phyloP scores from a whole-genome alignment of 179 eudicot species.

The Beta macrorhiza region DNA sequence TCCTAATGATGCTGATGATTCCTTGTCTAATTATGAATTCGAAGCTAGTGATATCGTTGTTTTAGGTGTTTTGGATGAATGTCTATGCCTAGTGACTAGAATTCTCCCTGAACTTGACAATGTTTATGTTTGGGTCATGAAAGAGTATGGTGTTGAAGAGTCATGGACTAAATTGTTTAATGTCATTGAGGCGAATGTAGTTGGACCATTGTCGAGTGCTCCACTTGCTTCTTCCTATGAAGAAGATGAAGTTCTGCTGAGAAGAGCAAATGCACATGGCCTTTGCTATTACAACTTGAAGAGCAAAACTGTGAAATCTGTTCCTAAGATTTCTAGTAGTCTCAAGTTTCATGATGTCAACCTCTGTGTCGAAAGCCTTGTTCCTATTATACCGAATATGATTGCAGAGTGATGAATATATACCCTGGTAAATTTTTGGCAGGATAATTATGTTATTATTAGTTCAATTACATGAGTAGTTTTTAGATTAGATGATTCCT shows the following conservation, averaged over 20 bases:
- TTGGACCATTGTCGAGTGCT: conserved; percentile 11
- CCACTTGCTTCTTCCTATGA: conserved; percentile 3
- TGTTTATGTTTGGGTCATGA: conserved; percentile 20
- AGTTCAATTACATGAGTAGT: background rate
- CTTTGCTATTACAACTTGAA: conserved; percentile 3
- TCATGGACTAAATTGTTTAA: conserved; percentile 18
- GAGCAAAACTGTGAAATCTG: background rate
- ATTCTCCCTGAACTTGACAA: conserved; percentile 8
- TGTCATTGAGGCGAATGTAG: background rate
- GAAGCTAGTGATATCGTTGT: background rate
- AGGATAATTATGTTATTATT: background rate
- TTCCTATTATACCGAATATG: background rate
- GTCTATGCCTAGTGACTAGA: conserved; percentile 14
- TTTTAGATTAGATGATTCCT: background rate
- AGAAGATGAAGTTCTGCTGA: conserved; percentile 14
- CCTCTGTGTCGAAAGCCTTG: conserved; percentile 14
- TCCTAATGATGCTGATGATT: background rate
- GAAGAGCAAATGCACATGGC: background rate
- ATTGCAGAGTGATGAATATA: background rate
- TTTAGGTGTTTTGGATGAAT: conserved; percentile 14
- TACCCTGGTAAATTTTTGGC: background rate
- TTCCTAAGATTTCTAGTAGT: background rate
- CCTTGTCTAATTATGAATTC: too few relatives aligned
- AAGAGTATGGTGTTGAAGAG: conserved; percentile 15
- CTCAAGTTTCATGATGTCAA: background rate